phyloP scores from a whole-genome alignment of 257 asterid species.

The Lycium barbarum region DNA sequence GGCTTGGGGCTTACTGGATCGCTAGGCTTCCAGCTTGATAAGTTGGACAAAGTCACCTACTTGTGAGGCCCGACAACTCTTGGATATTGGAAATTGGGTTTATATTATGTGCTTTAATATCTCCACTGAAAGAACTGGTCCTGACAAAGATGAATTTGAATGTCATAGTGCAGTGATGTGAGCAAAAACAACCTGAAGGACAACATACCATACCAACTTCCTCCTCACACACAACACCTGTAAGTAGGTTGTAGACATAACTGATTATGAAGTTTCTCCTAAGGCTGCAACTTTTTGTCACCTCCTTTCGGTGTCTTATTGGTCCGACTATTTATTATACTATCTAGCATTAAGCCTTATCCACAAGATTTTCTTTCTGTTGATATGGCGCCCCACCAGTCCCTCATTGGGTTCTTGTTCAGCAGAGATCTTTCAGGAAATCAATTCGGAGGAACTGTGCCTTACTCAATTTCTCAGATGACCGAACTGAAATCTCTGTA shows the following conservation, averaged over 20 bases:
- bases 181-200: conserved; percentile 64
- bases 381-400: conserved; percentile 17
- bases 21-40: conserved; percentile 56
- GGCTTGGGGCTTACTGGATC: conserved; percentile 57
- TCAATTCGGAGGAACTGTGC: conserved; percentile 49
- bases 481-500: conserved; percentile 47
- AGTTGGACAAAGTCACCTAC: conserved; percentile 52
- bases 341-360: conserved; percentile 2
- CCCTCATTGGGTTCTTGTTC: conserved; percentile 24
- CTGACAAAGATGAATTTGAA: conserved; percentile 43
- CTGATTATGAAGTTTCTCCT: conserved; percentile 11
- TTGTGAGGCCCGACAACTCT: conserved; percentile 56
- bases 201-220: conserved; percentile 70
- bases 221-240: conserved; percentile 56
- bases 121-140: conserved; percentile 27
- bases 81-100: conserved; percentile 22
- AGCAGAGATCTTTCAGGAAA: conserved; percentile 56
- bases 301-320: conserved; percentile 6
- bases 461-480: conserved; percentile 67
- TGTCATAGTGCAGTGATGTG: conserved; percentile 68
- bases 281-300: not conserved
- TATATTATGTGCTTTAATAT: conserved; percentile 26
- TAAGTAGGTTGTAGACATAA: conserved; percentile 40
- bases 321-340: not conserved
- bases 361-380: not conserved